Base-by-base conservation (phyloP, 768 basidiomycete species). In the Amanita pseudoporphyria region DNA sequence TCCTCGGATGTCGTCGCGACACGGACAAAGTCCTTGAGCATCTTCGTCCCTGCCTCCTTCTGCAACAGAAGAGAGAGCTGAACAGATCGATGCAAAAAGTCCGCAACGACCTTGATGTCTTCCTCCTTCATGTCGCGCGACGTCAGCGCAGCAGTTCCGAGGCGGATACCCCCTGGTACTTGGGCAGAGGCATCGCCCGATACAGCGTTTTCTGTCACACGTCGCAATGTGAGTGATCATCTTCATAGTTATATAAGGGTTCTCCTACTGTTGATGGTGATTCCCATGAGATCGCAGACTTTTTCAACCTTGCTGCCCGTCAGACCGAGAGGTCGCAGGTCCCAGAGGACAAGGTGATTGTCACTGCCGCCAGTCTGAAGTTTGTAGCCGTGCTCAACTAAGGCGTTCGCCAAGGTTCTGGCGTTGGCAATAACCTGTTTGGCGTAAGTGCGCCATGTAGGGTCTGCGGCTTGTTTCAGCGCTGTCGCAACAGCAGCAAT, bases 271-370 rank as follows among this genome's bases (percentile, higher is more conserved):
- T 93, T 92, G 69, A 97, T 91, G 28, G 94, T 97, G 64, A 98
- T 96, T 52, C 91, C 91, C 66, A 91, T 81, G 45, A 96, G 76
- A 64, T 98, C 95, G 67, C 96, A 96, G 58, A 99, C 81, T 76
- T 96, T 97, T 76, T 97, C 95, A 51, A 99, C 82, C 71, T 98
- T 98, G 74, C 84, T 88, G 44, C 96, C 96, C n/a, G 96, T 97
- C 63, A 98, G 71, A 43, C 90, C 87, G 54, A 96, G 76, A 26
- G 96, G 96, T 31, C 96, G 81, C 53, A 97, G 79, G 62, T 98
- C 96, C 95, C 94, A 97, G 43, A 99, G 85, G 43, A 98, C 84
- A 56, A 98, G 82, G 67, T 99, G 96, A 76, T 90, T 98, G 67
- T 98, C 96, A 14, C 93, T 94, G 52, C 96, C 96, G 51, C 78